Conservation (phyloP, 2,329 filamentous ascomycete species). For the Juglanconis oblonga region DNA sequence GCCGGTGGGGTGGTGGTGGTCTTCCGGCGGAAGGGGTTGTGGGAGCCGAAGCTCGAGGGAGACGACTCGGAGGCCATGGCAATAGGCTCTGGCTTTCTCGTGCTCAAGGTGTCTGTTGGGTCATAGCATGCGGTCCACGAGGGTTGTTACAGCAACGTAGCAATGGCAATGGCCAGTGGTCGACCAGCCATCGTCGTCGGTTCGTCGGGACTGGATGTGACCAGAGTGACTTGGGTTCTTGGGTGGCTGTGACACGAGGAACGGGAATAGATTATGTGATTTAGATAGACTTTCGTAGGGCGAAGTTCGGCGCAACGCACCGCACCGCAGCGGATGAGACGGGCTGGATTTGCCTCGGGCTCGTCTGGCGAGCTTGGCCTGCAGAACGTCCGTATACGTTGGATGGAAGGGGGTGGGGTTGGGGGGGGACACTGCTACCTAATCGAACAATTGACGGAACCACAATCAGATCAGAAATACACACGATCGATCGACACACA, state of each 20-base stretch:
- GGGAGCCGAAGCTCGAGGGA: constrained; percentile 34
- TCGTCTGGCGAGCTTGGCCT: neutral
- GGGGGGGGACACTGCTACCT: too few species aligned
- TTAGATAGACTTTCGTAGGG: neutral
- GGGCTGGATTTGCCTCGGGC: neutral
- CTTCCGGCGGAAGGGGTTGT: constrained; percentile 54
- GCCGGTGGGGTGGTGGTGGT: constrained; percentile 17
- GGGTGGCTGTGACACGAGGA: too few species aligned
- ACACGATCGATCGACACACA: too few species aligned
- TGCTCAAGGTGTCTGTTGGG: neutral
- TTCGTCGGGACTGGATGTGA: too few species aligned
- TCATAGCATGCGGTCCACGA: neutral
- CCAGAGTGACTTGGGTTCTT: too few species aligned
- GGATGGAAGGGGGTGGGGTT: too few species aligned
- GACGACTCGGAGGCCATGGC: constrained; percentile 31
- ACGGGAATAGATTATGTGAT: too few species aligned
- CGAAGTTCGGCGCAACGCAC: neutral
- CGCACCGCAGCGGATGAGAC: neutral
- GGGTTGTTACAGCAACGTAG: neutral
- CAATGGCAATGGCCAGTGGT: neutral
- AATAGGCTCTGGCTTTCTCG: constrained; percentile 12
- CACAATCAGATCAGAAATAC: too few species aligned
- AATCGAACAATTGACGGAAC: too few species aligned
- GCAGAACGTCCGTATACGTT: too few species aligned
- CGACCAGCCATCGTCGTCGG: too few species aligned